A percentile compares a stretch with the other conserved stretches of the same genome.
Evolutionary conservation across 495 filamentous ascomycete genomes (phyloP).

Genomic region (Lasiosphaeris hirsuta): DNA sequence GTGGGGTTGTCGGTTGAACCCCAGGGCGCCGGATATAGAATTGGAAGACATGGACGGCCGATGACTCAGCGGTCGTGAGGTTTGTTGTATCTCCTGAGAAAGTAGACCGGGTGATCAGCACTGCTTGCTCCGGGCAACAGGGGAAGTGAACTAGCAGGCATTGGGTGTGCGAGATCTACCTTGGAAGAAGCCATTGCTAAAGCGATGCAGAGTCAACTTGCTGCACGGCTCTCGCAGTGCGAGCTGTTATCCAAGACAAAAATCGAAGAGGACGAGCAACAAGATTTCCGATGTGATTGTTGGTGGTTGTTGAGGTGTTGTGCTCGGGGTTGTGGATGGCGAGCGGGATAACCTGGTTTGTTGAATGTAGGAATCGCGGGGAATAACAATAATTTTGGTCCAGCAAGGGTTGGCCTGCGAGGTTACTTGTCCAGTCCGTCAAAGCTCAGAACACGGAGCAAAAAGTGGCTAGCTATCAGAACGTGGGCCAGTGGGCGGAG

Average conservation of each 20-base stretch:
- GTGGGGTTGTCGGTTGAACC: slow-evolving; percentile 49
- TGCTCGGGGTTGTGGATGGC: slow-evolving; percentile 14
- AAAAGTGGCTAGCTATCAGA: slow-evolving; percentile 22
- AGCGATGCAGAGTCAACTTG: slow-evolving; percentile 20
- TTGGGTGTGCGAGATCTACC: slow-evolving; percentile 37
- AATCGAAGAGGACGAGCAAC: slow-evolving; percentile 1
- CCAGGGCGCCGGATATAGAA: slow-evolving; percentile 36
- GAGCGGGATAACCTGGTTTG: slow-evolving; percentile 13
- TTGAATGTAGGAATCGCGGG: slow-evolving; percentile 25
- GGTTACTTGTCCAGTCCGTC: slow-evolving; percentile 22
- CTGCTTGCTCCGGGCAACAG: slow-evolving; percentile 13
- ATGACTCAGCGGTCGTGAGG: slow-evolving; percentile 48
- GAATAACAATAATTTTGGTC: slow-evolving; percentile 39
- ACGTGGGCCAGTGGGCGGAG: slow-evolving; percentile 9
- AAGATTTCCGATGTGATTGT: neutral
- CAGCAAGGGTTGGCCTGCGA: slow-evolving; percentile 25
- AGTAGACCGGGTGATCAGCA: slow-evolving; percentile 40
- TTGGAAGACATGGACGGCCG: slow-evolving; percentile 45
- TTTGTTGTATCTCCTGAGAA: slow-evolving; percentile 46
- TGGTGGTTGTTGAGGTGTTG: slow-evolving; percentile 10
- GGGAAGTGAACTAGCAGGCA: slow-evolving; percentile 26
- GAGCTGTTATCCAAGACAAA: slow-evolving; percentile 18
- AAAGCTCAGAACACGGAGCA: slow-evolving; percentile 16
- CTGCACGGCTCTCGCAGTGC: slow-evolving; percentile 19
- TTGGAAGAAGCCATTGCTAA: slow-evolving; percentile 53